Base-by-base conservation (phyloP, 805 yeast genomes). In the Yarrowia sp. region DNA sequence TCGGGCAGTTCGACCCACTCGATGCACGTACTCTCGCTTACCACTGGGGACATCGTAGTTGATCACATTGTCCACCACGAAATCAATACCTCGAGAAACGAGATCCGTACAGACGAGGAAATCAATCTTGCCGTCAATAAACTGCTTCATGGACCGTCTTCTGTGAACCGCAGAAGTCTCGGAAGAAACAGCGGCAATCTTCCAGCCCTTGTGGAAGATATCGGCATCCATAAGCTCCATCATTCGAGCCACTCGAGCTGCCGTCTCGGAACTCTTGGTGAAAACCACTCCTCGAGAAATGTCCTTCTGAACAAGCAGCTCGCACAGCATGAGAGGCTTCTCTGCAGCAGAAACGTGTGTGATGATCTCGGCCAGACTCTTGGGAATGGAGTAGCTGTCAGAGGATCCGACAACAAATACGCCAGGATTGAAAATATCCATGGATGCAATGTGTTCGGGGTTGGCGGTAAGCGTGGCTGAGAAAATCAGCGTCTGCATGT, bases 1-100 rank as follows among this genome's bases (percentile, higher is more conserved):
- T 77, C 99, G 85, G 1, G 98, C 98, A 0, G 98, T 92, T 79
- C 99, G 86, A 44, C 99, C 99, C 43, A 92, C 91, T 71, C 99
- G 83, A 76, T 95, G 99, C 32, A 95, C 91, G 70, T 95, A 95
- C 70, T 95, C 98, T 68, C 96, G 86, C 0, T 92, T 82, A 0
- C 97, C 88, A 31, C 84, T 81, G 22, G 99, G 99, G 64, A 92
- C 75, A 73, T 95, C 98, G 75, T 95, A 95, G 76, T 95, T 95
- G 61, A 95, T 78, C 11, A 95, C 97, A 67, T 85, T 83, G 48
- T 84, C 80, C 57, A 95, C 84, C 14, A 81, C 76, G 50, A 95
- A 81, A 76, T 93, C 97, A 58, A 95, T 83, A 78, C 99, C 99
- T 77, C 99, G 86, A n/a, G 98, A 89, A 74, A 95, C 88, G 70